These are phyloP conservation scores for Verticillium alfalfae DNA, from an alignment of 2,329 filamentous ascomycete genomes.

Conservation along the genomic window DNA sequence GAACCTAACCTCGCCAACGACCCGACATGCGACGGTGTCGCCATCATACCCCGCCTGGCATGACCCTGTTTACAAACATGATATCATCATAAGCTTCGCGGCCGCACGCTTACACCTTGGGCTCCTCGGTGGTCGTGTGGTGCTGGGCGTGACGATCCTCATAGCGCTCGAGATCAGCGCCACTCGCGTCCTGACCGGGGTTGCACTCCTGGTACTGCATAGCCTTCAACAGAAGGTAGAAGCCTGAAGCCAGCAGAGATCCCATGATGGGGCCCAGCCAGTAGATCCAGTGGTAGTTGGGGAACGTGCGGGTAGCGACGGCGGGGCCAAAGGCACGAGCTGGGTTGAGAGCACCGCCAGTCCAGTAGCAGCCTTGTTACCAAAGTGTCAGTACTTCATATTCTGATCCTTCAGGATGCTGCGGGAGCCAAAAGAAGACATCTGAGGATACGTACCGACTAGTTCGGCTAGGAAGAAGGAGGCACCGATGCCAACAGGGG, in stretches of 20 bases:
- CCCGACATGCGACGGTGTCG: too few species aligned
- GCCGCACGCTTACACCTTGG: neutral
- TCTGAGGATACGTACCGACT: conserved; percentile 17
- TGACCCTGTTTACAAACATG: too few species aligned
- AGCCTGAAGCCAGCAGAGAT: conserved; percentile 37
- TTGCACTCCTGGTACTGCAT: conserved; percentile 47
- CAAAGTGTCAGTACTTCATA: neutral
- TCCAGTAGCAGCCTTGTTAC: conserved; percentile 33
- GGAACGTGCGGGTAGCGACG: conserved; percentile 32
- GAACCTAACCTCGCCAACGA: too few species aligned
- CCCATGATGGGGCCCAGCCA: conserved; percentile 49
- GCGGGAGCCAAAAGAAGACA: too few species aligned
- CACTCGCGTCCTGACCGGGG: conserved; percentile 38
- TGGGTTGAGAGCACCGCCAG: conserved; percentile 44
- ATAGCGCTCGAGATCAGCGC: neutral
- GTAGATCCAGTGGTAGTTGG: conserved; percentile 47
- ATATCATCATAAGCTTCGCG: too few species aligned
- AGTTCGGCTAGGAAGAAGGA: conserved; percentile 58
- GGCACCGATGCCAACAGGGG: conserved; percentile 67
- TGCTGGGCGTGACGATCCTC: neutral
- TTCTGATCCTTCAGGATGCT: too few species aligned
- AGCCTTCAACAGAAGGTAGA: conserved; percentile 45
- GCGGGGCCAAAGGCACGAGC: conserved; percentile 45
- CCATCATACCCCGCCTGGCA: too few species aligned
- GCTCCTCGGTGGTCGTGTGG: neutral